Base-by-base conservation (phyloP, 495 filamentous ascomycete genomes). In the Niebla homalea region DNA sequence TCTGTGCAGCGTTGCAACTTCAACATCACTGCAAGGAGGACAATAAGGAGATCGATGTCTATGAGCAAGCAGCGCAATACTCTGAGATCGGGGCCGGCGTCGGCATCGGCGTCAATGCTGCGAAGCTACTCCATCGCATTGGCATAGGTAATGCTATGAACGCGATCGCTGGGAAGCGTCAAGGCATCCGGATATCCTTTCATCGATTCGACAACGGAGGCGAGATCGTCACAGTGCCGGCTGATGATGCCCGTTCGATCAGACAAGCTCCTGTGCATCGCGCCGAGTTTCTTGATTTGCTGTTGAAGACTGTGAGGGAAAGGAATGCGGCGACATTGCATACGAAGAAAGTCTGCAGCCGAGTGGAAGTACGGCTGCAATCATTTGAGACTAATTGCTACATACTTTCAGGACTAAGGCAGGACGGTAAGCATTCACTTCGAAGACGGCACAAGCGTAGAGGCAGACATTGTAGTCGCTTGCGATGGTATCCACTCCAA, bases 401-500 rank as follows among this genome's bases (percentile, higher is more conserved):
- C 36, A 25, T 19, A 58, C 56, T 12, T 54, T 63, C 58, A 70
- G 12, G 74, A 76, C 46, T 52, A 56, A 2, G 57, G 58, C 1
- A 56, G 68, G 36, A 57, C 63, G 19, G 73, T 77, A 1, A 63
- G 63, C 7, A 55, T 77, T 14, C 59, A 64, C 22, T 81, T 83
- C 57, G 59, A 69, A 23, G 73, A 76, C 56, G 71, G 72, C 3
- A 65, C 65, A 0, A 59, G 62, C 4, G 71, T 66, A 0, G 60
- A 62, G 21, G 76, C 67, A 0, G 74, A 81, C 49, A 57, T 82
- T 5, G 62, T 82, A 2, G 58, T 81, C 7, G 79, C 77, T 40
- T 80, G 77, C 58, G 79, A 83, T 53, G 79, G 79, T 5, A 76
- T 81, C n/a, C 74, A 79, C 60, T 81, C 77, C 1, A 66, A 67